Conservation (phyloP, 139 green algal species). For the Chlorella sorokiniana region DNA sequence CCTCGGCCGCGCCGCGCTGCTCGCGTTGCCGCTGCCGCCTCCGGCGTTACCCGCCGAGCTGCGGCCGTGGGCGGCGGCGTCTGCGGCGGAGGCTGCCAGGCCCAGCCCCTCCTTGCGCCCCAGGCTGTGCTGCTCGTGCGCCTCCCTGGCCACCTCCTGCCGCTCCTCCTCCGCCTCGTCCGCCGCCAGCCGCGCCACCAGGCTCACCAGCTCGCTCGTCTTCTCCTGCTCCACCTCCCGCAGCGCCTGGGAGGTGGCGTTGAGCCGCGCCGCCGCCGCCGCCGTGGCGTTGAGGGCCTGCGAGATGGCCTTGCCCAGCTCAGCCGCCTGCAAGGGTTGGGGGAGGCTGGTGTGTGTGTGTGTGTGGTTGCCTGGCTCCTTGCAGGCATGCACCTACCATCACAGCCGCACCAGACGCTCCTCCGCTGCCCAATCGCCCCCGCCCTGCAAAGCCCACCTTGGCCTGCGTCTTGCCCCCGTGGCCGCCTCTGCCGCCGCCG, state of each 20-base stretch:
- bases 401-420: neutral
- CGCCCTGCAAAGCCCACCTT: neutral
- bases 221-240: conserved; percentile 42
- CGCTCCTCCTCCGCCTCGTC: conserved; percentile 25
- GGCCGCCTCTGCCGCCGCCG: neutral
- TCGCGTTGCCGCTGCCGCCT: neutral
- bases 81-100: neutral
- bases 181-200: conserved; percentile 32
- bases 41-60: neutral
- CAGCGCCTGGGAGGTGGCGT: conserved; percentile 35
- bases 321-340: neutral
- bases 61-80: neutral
- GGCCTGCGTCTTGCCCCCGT: neutral
- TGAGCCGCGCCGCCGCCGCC: conserved; percentile 29
- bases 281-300: conserved; percentile 40
- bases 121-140: neutral
- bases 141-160: neutral
- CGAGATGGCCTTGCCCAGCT: conserved; percentile 26
- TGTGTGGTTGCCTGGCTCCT: neutral
- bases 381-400: neutral
- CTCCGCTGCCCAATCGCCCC: too few species aligned
- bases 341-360: neutral
- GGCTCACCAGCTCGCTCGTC: conserved; percentile 36
- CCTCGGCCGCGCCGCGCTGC: neutral
- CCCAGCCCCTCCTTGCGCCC: conserved; percentile 13